Conservation (phyloP, 805 yeast species). For the Metschnikowia gruessii region DNA sequence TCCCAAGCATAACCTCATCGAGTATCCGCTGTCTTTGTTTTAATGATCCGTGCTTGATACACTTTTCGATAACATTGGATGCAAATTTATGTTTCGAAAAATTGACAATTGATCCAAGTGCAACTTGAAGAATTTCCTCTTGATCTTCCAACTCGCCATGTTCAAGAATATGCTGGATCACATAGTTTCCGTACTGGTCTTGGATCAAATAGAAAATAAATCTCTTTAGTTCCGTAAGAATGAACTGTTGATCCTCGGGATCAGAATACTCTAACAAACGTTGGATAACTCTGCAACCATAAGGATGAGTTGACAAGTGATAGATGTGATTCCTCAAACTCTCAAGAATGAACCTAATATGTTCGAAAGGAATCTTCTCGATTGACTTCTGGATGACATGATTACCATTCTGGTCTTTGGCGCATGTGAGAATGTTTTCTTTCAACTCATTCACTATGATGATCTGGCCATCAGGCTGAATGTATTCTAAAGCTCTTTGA, state of each 20-base stretch:
- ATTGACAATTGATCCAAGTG: conserved; percentile 66
- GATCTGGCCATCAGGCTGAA: conserved; percentile 62
- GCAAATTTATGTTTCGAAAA: conserved; percentile 97
- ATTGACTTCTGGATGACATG: conserved; percentile 96
- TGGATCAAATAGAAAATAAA: conserved; percentile 76
- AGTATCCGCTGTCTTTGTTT: conserved; percentile 62
- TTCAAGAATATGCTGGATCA: conserved; percentile 91
- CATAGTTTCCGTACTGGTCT: conserved; percentile 97
- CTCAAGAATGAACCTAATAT: conserved; percentile 67
- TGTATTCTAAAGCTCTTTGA: conserved; percentile 84
- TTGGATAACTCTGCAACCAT: conserved; percentile 97
- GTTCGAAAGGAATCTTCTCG: conserved; percentile 73
- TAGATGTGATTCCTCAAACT: conserved; percentile 70
- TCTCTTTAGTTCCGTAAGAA: conserved; percentile 68
- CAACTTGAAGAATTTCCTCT: conserved; percentile 60
- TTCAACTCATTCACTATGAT: conserved; percentile 67
- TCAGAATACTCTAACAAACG: conserved; percentile 80
- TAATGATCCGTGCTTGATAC: conserved; percentile 69
- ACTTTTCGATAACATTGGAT: conserved; percentile 94
- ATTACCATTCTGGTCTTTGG: conserved; percentile 94
- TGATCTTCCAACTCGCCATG: conserved; percentile 67
- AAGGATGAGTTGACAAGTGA: conserved; percentile 89
- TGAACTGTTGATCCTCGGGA: conserved; percentile 58
- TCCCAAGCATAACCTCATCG: conserved; percentile 58
- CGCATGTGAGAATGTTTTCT: conserved; percentile 54